Evolutionary conservation across 2,329 filamentous ascomycete species (phyloP), one percentile per base, ranked within the genome.

Genomic region (Thelonectria olida): DNA sequence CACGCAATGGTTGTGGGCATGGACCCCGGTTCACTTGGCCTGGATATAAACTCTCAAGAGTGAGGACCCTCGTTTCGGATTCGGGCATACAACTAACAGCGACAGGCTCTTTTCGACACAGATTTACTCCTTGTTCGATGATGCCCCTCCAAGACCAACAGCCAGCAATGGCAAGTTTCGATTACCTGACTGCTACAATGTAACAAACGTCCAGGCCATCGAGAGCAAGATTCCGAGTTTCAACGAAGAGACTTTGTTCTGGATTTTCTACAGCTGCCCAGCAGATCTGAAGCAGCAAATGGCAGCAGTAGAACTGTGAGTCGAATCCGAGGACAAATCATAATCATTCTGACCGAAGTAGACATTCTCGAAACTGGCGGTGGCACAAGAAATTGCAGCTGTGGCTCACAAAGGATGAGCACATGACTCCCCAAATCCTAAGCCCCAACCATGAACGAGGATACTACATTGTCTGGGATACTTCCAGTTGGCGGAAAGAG

Each of bases 251-350:
- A 89, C 88, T 0, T 76, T 90, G 48, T 87, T 90, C 74, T 89
- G 86, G 83, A 90, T 90, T 65, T 90, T 90, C 71, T 90, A 90
- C 74, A 88, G 85, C 75, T 88, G 85, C 61, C 86, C 88, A 7
- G 80, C 83, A 44, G 88, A 90, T 68, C 72, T 84, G 34, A 87
- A 88, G 73, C 88, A 90, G 72, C 84, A 88, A 48, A 78, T 88
- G 76, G 88, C 88, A 3, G 88, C 88, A 0, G 78, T 83, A 39
- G 87, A 90, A 72, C 78, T 90, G 87, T 90, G 77, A 76, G 85
- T 67, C 12, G 27, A 3, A 1, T 6, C 10, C 4, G 7, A 2
- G 31, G 10, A 12, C 15, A 8, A 20, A 23, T 6, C 12, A 4
- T 5, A n/a, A 9, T n/a, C 15, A 57, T 72, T 23, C 70, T 51